Evolutionary conservation across 495 filamentous ascomycete genomes (phyloP).

Genomic region (Tuber magnatum): DNA sequence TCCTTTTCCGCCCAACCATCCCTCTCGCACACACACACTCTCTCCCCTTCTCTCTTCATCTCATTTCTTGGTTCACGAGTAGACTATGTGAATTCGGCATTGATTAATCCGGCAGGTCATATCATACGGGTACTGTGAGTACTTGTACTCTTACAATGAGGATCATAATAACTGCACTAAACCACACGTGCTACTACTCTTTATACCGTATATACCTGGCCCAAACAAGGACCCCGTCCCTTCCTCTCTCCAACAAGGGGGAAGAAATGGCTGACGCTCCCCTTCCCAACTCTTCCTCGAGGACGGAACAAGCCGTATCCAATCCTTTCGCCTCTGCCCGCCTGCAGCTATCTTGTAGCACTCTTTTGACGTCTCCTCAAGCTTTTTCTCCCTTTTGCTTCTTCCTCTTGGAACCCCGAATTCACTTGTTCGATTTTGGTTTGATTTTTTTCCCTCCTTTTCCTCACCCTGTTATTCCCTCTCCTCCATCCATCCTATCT

Average conservation of each 20-base stretch:
- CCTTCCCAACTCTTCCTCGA: constrained; percentile 14
- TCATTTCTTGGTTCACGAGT: background rate
- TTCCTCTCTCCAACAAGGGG: background rate
- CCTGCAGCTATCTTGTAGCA: constrained; percentile 28
- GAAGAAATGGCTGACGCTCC: constrained; percentile 5
- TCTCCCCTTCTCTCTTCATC: background rate
- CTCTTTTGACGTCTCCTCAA: constrained; percentile 22
- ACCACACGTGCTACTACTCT: background rate
- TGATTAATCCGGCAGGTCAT: background rate
- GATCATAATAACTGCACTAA: constrained; percentile 4
- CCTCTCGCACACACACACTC: background rate
- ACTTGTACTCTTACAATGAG: no score
- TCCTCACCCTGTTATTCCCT: constrained; percentile 12
- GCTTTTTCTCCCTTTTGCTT: constrained; percentile 1
- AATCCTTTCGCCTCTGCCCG: constrained; percentile 29
- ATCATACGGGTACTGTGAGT: background rate
- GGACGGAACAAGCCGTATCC: constrained; percentile 29
- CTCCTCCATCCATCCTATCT: constrained; percentile 6
- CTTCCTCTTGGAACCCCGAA: constrained; percentile 5
- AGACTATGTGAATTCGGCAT: background rate
- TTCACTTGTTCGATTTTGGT: constrained; percentile 11
- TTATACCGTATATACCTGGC: background rate
- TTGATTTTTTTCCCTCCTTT: constrained; percentile 16
- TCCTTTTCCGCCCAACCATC: background rate
- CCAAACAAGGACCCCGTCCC: background rate